Evolutionary conservation across 441 rosid species (phyloP).

Genomic region (Erodium texanum): DNA sequence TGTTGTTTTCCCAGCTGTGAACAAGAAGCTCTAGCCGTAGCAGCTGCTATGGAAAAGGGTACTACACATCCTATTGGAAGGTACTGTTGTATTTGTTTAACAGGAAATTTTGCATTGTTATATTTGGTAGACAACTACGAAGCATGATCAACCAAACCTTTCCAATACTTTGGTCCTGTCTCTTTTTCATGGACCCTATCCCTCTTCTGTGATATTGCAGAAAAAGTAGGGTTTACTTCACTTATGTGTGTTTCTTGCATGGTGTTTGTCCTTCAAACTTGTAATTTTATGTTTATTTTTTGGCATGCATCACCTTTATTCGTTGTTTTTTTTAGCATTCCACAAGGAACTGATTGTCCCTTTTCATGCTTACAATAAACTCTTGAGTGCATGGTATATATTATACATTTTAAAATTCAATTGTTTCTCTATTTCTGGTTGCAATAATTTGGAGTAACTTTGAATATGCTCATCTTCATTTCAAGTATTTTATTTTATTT

Average conservation of each 20-base stretch:
- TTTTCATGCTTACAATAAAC: neutral
- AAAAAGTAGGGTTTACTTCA: neutral
- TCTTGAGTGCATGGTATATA: neutral
- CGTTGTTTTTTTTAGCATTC: neutral
- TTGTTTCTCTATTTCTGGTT: neutral
- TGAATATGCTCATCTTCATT: neutral
- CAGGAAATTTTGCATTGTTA: neutral
- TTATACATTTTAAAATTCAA: too few relatives aligned
- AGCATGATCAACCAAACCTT: neutral
- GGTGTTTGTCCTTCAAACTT: neutral
- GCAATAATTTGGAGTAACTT: neutral
- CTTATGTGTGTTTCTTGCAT: neutral
- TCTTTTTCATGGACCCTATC: neutral
- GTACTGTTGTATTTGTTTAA: conserved; percentile 21
- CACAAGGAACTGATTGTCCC: neutral
- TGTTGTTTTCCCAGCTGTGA: conserved; percentile 84
- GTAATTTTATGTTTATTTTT: neutral
- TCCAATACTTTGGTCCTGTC: neutral
- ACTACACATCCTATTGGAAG: conserved; percentile 98
- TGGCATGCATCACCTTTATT: neutral
- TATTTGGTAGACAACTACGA: neutral
- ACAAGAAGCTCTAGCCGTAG: conserved; percentile 89
- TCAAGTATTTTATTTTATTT: neutral
- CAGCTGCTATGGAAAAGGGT: conserved; percentile 97
- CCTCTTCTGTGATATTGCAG: neutral